Conservation (phyloP, 257 asterid species). For the Nicotiana undulata region DNA sequence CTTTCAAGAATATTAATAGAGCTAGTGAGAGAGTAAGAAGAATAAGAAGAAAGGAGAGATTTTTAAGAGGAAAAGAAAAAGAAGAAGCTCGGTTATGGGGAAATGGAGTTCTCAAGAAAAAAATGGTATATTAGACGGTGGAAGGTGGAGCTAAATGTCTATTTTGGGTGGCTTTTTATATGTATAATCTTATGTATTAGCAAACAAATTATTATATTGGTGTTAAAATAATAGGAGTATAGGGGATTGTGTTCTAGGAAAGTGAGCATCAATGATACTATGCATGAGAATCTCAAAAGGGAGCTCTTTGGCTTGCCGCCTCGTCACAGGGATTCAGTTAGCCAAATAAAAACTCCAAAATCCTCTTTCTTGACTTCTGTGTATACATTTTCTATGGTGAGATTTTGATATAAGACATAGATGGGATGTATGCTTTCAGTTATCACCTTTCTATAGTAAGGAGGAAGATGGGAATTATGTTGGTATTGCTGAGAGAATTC, state of each 20-base stretch:
- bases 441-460: too few species aligned
- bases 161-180: slow-evolving; percentile 13
- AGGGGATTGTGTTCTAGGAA: slow-evolving; percentile 19
- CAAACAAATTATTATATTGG: not conserved
- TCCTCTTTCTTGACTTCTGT: too few species aligned
- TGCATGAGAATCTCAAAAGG: slow-evolving; percentile 94
- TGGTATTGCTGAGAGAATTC: too few species aligned
- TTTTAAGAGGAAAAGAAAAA: slow-evolving; percentile 14
- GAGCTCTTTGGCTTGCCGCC: slow-evolving; percentile 92
- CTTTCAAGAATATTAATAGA: not conserved
- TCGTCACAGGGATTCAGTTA: slow-evolving; percentile 79
- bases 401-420: too few species aligned
- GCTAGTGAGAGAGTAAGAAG: not conserved
- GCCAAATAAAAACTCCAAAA: slow-evolving; percentile 45
- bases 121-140: not conserved
- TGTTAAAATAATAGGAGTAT: not conserved
- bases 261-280: slow-evolving; percentile 42
- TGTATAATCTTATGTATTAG: not conserved
- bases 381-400: too few species aligned
- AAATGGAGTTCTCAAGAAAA: not conserved
- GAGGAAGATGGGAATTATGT: too few species aligned
- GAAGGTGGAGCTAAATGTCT: slow-evolving; percentile 4
- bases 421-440: too few species aligned
- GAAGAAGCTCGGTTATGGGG: not conserved
- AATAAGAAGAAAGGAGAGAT: not conserved